Percentiles rank a stretch among this genome's conserved stretches.
Conservation (phyloP, 257 asterid species). For the Mitragyna speciosa region DNA sequence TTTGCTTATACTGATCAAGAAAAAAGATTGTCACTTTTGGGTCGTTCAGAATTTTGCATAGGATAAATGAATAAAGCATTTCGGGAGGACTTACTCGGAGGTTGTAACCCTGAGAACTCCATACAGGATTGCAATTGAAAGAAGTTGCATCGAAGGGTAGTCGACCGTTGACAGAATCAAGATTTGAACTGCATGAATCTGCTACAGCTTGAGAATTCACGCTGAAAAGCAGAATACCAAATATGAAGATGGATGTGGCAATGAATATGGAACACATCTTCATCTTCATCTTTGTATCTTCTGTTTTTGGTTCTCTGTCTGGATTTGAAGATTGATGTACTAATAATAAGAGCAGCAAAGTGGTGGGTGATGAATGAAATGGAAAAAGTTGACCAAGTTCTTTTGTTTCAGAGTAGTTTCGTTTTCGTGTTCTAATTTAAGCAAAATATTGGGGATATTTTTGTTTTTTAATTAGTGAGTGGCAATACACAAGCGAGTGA, state of each 20-base stretch:
- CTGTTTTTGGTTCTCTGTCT: neutral
- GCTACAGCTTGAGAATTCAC: slow-evolving; percentile 47
- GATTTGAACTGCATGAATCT: slow-evolving; percentile 58
- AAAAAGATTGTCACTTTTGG: neutral
- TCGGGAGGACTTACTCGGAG: slow-evolving; percentile 61
- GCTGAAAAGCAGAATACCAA: slow-evolving; percentile 6
- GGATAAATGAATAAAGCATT: too few relatives aligned
- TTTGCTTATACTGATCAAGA: slow-evolving; percentile 48
- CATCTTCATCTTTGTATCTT: slow-evolving; percentile 25
- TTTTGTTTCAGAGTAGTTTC: neutral
- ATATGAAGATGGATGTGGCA: slow-evolving; percentile 13
- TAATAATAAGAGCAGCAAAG: neutral
- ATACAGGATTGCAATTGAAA: slow-evolving; percentile 57
- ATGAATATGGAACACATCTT: slow-evolving; percentile 26
- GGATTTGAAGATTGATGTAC: neutral
- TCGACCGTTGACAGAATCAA: slow-evolving; percentile 32
- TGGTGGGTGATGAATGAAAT: neutral
- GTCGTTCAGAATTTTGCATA: too few relatives aligned
- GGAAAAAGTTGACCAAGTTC: neutral
- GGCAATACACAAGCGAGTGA: neutral
- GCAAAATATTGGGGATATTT: neutral
- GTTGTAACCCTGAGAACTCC: slow-evolving; percentile 59
- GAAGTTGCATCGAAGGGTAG: slow-evolving; percentile 58
- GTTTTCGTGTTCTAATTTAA: neutral
- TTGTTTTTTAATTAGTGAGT: neutral